A percentile compares a stretch with the other conserved stretches of the same genome.
Conservation (phyloP, 2,329 filamentous ascomycete species). For the Hypoxylon rubiginosum region DNA sequence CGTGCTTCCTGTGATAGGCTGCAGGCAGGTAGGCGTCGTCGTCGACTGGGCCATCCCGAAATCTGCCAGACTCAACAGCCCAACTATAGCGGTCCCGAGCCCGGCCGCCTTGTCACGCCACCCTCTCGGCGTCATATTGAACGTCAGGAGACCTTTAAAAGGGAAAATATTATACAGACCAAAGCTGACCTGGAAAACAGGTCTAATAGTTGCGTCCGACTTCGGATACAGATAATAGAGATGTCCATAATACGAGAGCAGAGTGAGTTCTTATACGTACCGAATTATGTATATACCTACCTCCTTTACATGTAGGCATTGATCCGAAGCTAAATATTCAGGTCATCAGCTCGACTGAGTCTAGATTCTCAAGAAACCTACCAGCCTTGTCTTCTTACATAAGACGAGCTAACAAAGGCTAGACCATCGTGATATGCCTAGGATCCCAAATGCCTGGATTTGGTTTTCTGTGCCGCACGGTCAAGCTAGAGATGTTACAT, state of each 20-base stretch:
- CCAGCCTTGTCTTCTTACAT: not conserved
- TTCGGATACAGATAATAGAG: slow-evolving; percentile 4
- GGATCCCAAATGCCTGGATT: too few relatives aligned
- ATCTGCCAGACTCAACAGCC: slow-evolving; percentile 1
- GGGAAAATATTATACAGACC: not conserved
- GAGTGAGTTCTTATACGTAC: slow-evolving; percentile 1
- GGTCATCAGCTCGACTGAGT: not conserved
- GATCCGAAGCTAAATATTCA: not conserved
- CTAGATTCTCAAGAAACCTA: not conserved
- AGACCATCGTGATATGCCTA: not conserved
- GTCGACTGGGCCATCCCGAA: not conserved
- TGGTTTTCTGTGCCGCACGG: not conserved
- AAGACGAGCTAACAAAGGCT: not conserved
- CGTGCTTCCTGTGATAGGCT: slow-evolving; percentile 2
- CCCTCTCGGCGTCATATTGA: slow-evolving; percentile 1
- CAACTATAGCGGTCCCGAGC: not conserved
- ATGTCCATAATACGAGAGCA: not conserved
- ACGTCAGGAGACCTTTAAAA: not conserved
- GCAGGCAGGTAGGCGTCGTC: slow-evolving; percentile 2
- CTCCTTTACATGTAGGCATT: not conserved
- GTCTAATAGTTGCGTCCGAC: slow-evolving; percentile 2
- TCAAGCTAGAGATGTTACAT: not conserved
- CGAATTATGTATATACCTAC: not conserved
- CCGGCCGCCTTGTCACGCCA: slow-evolving; percentile 1
- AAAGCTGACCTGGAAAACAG: not conserved